These are phyloP conservation scores for Arctium lappa DNA, from an alignment of 129 eudicot genomes.

Conservation along the genomic window DNA sequence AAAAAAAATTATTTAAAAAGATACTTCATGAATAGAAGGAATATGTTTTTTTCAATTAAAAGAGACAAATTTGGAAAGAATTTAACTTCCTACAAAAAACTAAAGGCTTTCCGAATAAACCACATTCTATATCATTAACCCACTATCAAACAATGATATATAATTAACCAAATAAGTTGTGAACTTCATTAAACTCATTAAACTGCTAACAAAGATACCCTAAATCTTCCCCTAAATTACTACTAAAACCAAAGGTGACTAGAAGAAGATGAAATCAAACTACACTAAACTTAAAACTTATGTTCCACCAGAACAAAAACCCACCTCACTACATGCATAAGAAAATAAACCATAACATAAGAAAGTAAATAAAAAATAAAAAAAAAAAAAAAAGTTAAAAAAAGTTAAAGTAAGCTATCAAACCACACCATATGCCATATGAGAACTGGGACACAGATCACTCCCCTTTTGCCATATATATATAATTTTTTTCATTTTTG, in stretches of 20 bases:
- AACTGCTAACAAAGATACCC: too few relatives aligned
- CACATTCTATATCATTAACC: too few relatives aligned
- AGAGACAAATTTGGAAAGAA: too few relatives aligned
- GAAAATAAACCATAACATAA: slow-evolving; percentile 5
- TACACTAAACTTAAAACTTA: slow-evolving; percentile 21
- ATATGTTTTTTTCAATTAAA: too few relatives aligned
- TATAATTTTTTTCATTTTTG: neutral
- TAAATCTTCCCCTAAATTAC: neutral
- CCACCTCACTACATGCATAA: slow-evolving; percentile 9
- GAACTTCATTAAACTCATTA: too few relatives aligned
- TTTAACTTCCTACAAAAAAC: too few relatives aligned
- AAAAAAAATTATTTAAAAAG: too few relatives aligned
- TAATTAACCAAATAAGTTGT: too few relatives aligned
- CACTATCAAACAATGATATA: too few relatives aligned
- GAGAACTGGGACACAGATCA: neutral
- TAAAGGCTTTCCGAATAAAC: too few relatives aligned
- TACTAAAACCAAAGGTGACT: neutral
- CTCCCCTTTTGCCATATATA: neutral
- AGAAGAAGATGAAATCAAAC: slow-evolving; percentile 1
- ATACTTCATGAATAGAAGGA: too few relatives aligned
- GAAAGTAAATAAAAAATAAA: neutral
- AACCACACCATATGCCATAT: slow-evolving; percentile 3
- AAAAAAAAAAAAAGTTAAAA: neutral
- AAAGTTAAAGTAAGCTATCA: neutral
- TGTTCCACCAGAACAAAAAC: neutral